phyloP scores from a whole-genome alignment of 176 grass and related monocot species.

The Oryza coarctata region DNA sequence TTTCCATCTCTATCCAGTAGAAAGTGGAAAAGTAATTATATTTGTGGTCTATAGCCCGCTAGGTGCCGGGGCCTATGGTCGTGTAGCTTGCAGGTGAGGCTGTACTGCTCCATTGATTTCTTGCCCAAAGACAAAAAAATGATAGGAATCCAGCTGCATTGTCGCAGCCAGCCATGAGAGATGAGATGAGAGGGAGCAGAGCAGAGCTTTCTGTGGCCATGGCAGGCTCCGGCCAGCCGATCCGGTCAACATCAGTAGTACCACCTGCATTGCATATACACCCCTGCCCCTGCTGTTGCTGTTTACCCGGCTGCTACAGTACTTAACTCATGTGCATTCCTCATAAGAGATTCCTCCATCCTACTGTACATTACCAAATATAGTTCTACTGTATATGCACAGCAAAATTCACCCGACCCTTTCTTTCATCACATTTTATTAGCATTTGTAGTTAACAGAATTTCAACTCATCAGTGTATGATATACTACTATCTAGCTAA shows the following conservation, averaged over 20 bases:
- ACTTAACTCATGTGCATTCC: conserved; percentile 46
- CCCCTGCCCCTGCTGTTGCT: not conserved
- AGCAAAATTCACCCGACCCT: too few relatives aligned
- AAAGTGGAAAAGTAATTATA: not conserved
- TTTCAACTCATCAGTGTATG: not conserved
- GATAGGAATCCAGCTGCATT: not conserved
- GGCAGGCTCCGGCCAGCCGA: conserved; percentile 11
- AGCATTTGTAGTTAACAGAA: not conserved
- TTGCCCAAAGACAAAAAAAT: not conserved
- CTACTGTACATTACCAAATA: conserved; percentile 49
- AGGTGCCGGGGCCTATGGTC: not conserved
- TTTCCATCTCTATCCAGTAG: too few relatives aligned
- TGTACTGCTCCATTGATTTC: conserved; percentile 19
- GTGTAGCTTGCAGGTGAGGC: not conserved
- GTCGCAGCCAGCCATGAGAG: conserved; percentile 8
- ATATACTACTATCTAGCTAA: too few relatives aligned
- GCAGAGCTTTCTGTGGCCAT: conserved; percentile 15
- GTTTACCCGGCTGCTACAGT: conserved; percentile 5
- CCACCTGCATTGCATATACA: conserved; percentile 6
- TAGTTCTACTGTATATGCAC: conserved; percentile 35
- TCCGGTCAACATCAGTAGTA: conserved; percentile 3
- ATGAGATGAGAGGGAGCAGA: not conserved
- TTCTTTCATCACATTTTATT: not conserved
- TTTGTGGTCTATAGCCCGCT: not conserved
- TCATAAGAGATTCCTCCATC: conserved; percentile 52